Percentiles rank a stretch among this genome's conserved stretches.
Conservation (phyloP, 75 land plant genomes). For the Sequoiadendron giganteum region DNA sequence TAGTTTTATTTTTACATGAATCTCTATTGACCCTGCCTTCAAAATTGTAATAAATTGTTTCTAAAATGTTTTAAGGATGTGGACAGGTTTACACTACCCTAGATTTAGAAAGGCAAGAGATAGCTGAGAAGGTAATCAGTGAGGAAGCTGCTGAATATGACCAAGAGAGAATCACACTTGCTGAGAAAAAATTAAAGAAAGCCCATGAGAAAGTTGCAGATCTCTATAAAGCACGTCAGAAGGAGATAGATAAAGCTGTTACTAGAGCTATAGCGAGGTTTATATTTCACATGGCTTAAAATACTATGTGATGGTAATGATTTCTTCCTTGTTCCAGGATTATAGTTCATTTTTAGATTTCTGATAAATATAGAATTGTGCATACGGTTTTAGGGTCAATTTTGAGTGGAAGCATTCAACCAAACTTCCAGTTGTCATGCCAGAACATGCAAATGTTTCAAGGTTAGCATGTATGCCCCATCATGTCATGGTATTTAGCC, state of each 20-base stretch:
- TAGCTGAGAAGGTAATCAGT: conserved; percentile 40
- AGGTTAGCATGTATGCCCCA: background rate
- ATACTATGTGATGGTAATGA: background rate
- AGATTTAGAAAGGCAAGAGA: conserved; percentile 44
- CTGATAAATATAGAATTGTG: background rate
- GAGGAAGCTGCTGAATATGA: conserved; percentile 33
- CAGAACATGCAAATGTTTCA: background rate
- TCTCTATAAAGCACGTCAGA: conserved; percentile 19
- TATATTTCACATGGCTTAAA: background rate
- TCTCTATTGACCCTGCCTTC: background rate
- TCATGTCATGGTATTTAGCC: background rate
- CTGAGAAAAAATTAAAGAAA: conserved; percentile 23
- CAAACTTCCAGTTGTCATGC: background rate
- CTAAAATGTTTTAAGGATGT: background rate
- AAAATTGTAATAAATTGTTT: background rate
- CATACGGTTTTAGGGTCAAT: background rate
- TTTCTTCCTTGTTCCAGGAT: background rate
- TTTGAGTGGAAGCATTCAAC: background rate
- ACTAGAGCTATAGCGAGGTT: background rate
- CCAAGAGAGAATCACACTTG: conserved; percentile 32
- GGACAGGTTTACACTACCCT: conserved; percentile 46
- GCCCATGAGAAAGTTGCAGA: conserved; percentile 24
- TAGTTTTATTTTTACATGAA: background rate
- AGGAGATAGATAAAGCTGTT: conserved; percentile 28
- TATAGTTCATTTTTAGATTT: background rate